These are phyloP conservation scores for Starmerella ratchasimensis DNA, from an alignment of 805 yeast species.

Conservation along the genomic window DNA sequence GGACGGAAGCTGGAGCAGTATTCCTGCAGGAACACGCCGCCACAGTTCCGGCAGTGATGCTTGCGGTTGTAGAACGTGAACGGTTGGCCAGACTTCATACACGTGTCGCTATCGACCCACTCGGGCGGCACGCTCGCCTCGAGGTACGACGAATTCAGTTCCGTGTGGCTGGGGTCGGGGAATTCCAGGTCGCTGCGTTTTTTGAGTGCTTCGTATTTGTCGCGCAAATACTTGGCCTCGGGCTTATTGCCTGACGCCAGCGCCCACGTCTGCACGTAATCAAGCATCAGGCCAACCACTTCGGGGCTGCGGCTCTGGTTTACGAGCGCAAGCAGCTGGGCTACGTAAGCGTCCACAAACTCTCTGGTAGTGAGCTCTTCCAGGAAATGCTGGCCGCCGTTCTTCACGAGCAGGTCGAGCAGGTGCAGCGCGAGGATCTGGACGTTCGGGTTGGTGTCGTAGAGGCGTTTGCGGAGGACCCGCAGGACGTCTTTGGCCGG, in stretches of 20 bases:
- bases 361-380: slow-evolving; percentile 69
- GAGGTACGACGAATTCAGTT: slow-evolving; percentile 40
- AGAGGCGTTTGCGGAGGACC: slow-evolving; percentile 59
- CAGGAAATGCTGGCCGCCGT: slow-evolving; percentile 79
- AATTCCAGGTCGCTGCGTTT: slow-evolving; percentile 44
- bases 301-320: slow-evolving; percentile 32
- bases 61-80: slow-evolving; percentile 77
- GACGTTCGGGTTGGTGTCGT: slow-evolving; percentile 64
- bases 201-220: slow-evolving; percentile 45
- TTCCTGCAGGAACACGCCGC: slow-evolving; percentile 79
- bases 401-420: slow-evolving; percentile 77
- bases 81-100: slow-evolving; percentile 79
- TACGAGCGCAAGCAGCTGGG: slow-evolving; percentile 39
- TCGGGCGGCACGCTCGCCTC: slow-evolving; percentile 93
- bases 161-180: slow-evolving; percentile 32
- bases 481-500: slow-evolving; percentile 75
- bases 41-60: slow-evolving; percentile 95
- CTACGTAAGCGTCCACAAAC: slow-evolving; percentile 67
- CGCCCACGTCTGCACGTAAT: slow-evolving; percentile 64
- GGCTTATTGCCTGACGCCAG: slow-evolving; percentile 53
- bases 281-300: slow-evolving; percentile 48
- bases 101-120: slow-evolving; percentile 90
- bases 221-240: slow-evolving; percentile 50
- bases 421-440: slow-evolving; percentile 63
- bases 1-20: slow-evolving; percentile 67